A percentile compares a stretch with the other conserved stretches of the same genome.
phyloP scores from a whole-genome alignment of 2,329 filamentous ascomycete species.

The Trichoderma hamatum region DNA sequence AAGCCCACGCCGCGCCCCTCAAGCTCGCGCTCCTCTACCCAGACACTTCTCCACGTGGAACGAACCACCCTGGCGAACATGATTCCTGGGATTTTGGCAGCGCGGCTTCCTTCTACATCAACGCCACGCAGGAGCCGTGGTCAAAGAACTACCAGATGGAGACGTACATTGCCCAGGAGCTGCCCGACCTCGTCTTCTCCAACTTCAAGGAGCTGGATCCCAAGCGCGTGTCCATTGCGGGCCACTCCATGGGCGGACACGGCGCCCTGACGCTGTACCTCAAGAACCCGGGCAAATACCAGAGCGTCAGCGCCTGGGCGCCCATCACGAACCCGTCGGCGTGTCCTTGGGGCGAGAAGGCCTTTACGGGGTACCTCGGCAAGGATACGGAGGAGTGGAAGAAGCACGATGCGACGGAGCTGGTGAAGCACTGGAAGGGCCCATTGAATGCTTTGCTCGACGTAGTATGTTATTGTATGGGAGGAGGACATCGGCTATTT shows the following conservation, averaged over 20 bases:
- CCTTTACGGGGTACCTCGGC: conserved; percentile 88
- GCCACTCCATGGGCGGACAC: conserved; percentile 97
- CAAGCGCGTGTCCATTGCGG: conserved; percentile 76
- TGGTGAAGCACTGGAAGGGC: conserved; percentile 74
- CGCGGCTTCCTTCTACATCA: conserved; percentile 92
- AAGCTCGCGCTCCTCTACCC: conserved; percentile 94
- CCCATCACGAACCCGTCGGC: conserved; percentile 84
- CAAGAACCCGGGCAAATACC: conserved; percentile 88
- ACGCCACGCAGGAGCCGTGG: conserved; percentile 78
- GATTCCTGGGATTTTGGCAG: conserved; percentile 90
- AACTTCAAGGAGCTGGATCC: conserved; percentile 72
- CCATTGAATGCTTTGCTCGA: conserved; percentile 82
- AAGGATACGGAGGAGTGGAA: conserved; percentile 77
- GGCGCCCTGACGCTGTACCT: conserved; percentile 91
- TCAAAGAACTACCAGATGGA: conserved; percentile 88
- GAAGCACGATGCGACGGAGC: conserved; percentile 88
- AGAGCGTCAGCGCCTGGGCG: conserved; percentile 85
- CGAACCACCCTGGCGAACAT: conserved; percentile 80
- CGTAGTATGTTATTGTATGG: conserved; percentile 57
- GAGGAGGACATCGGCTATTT: neutral
- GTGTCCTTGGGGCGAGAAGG: conserved; percentile 95
- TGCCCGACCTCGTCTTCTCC: conserved; percentile 75
- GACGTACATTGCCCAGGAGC: conserved; percentile 83
- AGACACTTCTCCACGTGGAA: conserved; percentile 88
- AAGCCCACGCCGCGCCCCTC: conserved; percentile 74